These are phyloP conservation scores for Diutina catenulata DNA, from an alignment of 1,139 yeast species.

Conservation along the genomic window DNA sequence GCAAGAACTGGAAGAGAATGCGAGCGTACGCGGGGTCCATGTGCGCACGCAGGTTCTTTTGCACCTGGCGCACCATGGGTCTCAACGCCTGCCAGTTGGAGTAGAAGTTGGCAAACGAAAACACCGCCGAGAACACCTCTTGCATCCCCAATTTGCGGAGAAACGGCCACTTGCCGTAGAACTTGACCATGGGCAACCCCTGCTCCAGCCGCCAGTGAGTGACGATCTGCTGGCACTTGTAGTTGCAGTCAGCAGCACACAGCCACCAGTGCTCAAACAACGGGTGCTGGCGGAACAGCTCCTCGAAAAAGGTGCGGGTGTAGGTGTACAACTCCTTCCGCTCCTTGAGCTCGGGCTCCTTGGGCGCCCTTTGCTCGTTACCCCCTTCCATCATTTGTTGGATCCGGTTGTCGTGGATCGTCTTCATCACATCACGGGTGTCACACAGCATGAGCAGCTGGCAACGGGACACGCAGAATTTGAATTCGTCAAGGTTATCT, in stretches of 20 bases:
- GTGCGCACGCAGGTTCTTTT: slow-evolving; percentile 8
- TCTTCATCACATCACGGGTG: slow-evolving; percentile 1
- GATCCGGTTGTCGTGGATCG: slow-evolving; percentile 3
- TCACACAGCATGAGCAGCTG: slow-evolving; percentile 1
- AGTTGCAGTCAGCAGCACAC: slow-evolving; percentile 28
- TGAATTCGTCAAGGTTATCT: not conserved
- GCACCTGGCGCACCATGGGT: slow-evolving; percentile 17
- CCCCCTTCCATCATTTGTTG: slow-evolving; percentile 4
- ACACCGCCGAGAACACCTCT: slow-evolving; percentile 25
- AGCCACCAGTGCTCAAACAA: slow-evolving; percentile 16
- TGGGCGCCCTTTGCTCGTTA: not conserved
- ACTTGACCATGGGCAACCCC: slow-evolving; percentile 24
- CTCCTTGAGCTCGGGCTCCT: not conserved
- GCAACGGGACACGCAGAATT: not conserved
- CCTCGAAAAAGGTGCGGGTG: not conserved
- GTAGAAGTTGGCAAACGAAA: slow-evolving; percentile 27
- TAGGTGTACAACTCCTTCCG: not conserved
- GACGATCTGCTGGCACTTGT: slow-evolving; percentile 29
- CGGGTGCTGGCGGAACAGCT: slow-evolving; percentile 2
- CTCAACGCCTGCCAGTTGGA: slow-evolving; percentile 21
- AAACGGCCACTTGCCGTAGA: slow-evolving; percentile 39
- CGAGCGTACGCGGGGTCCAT: slow-evolving; percentile 10
- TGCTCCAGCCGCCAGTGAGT: slow-evolving; percentile 15
- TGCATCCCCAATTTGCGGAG: slow-evolving; percentile 25
- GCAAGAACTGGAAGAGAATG: slow-evolving; percentile 23